Base-by-base conservation (phyloP, 129 eudicot genomes). In the Sambucus nigra region DNA sequence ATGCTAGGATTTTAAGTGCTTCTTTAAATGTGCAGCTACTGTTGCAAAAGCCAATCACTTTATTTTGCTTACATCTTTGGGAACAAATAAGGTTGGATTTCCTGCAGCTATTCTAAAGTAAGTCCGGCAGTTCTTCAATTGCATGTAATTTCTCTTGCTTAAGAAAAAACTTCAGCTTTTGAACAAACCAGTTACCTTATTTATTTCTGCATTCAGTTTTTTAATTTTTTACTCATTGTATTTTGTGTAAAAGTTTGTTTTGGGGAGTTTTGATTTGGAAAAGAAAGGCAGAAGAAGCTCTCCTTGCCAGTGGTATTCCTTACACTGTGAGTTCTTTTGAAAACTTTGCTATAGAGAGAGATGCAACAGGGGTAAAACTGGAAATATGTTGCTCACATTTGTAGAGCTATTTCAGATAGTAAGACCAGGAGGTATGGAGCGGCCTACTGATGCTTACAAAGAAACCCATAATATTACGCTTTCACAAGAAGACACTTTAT, bases 341-440 rank as follows among this genome's bases (percentile, higher is more conserved):
- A 51, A 4, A 7, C 22, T 28, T 21, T 50, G 17, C 28, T 38
- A 53, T 60, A 51, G 49, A 10, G 18, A 38, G 23, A 39, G 31
- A 33, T 59, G 51, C 48, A 13, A 63, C 22, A 32, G 45, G 19
- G 18, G 55, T 50, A 61, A 28, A 27, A 14, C 41, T n/a, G 33
- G 33, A 35, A n/a, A 17, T 52, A 26, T 17, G 12, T 40, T 42
- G 27, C 56, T 61, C 31, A 38, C 47, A 12, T 25, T 49, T 28
- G 12, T 53, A 11, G 19, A 41, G 39, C 25, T 28, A 39, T 65
- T 70, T 63, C 85, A 89, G 97, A 89, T 89, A 67, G 97, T 89
- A 59, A 89, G 95, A 42, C 97, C 97, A 46, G 97, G 97, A 49
- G 97, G 97, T 11, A 89, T 89, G 97, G 97, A 89, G 71, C 84